Evolutionary conservation across 2,329 filamentous ascomycete genomes (phyloP), one percentile per base, ranked within the genome.

Genomic region (Alternaria ethzedia): DNA sequence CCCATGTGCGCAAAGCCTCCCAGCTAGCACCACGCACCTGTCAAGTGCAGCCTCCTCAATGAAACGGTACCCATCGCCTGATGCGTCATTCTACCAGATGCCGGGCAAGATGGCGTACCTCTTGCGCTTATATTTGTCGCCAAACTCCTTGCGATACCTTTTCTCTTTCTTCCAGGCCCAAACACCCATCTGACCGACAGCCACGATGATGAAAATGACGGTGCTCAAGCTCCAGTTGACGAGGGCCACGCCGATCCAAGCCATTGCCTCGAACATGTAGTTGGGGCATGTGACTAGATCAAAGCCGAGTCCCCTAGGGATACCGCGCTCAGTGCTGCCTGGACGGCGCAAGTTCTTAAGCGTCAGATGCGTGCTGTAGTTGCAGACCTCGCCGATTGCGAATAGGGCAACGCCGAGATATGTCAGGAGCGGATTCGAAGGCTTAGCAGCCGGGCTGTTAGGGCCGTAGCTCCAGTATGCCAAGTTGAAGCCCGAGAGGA

Each of bases 71-170:
- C 51, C 20, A 15, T 56, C 51, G 54, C 54, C 30, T 23, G 47
- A 43, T 41, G 13, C 47, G 13, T 17, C 57, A 52, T 50, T 57
- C 49, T 69, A 96, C 77, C 90, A 86, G 54, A 97, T 82, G 4
- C 92, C 92, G 4, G 96, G 93, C 62, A 97, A 81, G 82, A 97
- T 91, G 64, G 88, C 89, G 77, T 86, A 95, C 75, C 88, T 88
- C 92, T 99, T 98, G 85, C 91, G 94, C 90, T 95, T 94, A 84
- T 99, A 99, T 82, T 90, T 92, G 79, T 94, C 91, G 44, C 92
- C 92, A 81, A 98, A 97, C 80, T 97, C 92, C 80, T 91, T 91
- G 74, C 96, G 89, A 80, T 97, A 96, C 60, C 92, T 89, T 77
- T 85, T 88, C 86, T 99, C 96, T 87, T 97, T 98, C 85, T 93